Evolutionary conservation across 257 asterid genomes (phyloP).

Genomic region (Ilex aquifolium): DNA sequence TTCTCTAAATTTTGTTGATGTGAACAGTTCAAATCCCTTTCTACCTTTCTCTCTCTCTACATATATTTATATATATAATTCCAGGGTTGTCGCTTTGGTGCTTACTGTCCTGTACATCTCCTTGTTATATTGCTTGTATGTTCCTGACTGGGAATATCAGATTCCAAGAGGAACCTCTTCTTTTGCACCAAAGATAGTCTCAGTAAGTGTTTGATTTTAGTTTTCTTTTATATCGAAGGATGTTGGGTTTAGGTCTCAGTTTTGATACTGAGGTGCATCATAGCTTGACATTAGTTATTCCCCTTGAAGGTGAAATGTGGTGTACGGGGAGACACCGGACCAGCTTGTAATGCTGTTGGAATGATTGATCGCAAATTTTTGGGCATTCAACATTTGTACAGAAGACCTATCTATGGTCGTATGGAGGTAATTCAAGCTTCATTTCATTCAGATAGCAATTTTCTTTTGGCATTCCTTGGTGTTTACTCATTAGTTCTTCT

Average conservation of each 20-base stretch:
- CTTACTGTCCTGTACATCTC: constrained; percentile 42
- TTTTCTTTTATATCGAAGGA: too few relatives aligned
- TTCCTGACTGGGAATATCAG: constrained; percentile 57
- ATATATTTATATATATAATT: too few relatives aligned
- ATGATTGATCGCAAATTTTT: constrained; percentile 60
- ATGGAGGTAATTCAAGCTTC: constrained; percentile 28
- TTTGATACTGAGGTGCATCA: not conserved
- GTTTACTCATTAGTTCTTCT: constrained; percentile 13
- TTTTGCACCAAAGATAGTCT: constrained; percentile 24
- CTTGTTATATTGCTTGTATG: constrained; percentile 46
- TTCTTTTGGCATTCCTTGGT: constrained; percentile 1
- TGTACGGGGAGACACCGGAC: constrained; percentile 58
- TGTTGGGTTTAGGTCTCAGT: not conserved
- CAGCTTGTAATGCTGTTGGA: constrained; percentile 74
- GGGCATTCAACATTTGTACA: constrained; percentile 51
- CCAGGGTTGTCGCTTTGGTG: constrained; percentile 41
- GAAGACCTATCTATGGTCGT: constrained; percentile 51
- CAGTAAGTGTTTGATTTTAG: constrained; percentile 25
- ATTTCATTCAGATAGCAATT: not conserved
- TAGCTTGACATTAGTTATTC: constrained; percentile 13
- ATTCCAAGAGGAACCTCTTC: constrained; percentile 29
- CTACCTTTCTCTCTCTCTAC: constrained; percentile 3
- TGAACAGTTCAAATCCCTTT: not conserved
- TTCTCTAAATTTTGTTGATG: too few relatives aligned
- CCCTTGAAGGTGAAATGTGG: constrained; percentile 56